Base-by-base conservation (phyloP, 176 grass and related monocot genomes). In the Metroxylon sagu region DNA sequence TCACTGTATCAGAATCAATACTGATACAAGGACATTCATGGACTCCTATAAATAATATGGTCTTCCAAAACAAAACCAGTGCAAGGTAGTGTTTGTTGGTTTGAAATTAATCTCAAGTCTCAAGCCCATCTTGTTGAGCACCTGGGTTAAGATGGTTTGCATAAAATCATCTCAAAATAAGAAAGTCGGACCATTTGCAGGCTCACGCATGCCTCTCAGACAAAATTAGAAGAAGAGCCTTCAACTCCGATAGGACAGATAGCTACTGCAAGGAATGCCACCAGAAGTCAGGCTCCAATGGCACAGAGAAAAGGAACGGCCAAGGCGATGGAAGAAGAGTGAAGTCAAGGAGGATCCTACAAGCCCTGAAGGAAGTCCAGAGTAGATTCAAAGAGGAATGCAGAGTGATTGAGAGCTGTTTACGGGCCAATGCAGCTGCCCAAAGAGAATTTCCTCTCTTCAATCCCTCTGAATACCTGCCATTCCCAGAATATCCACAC, bases 161-260 rank as follows among this genome's bases (percentile, higher is more conserved):
- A 39, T 39, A 39, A 8, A 39, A 2, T 10, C 10, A 6, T 39
- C 31, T 39, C 6, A 39, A 39, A 39, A 10, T 39, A 39, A 39
- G 31, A 39, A 39, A 39, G 8, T 10, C 1, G 0, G 7, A 64
- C 43, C 49, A 25, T 52, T 72, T 48, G 70, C 71, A 97, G 93
- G 93, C 93, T 60, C 79, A 85, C 31, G 79, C 71, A 59, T 92
- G 87, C 70, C 67, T 98, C 29, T 78, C 76, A 12, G 84, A 98
- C 75, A 54, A 54, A 86, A 62, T 66, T 15, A 69, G 74, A 48
- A 82, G 93, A 73, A 53, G 64, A 62, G 55, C 66, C 29, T 92
- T 92, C 76, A 57, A 92, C 68, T 52, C 35, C 4, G 72, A 77
- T 49, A 77, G 84, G 26, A 5, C 52, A 5, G 26, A 66, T 4